A percentile compares a stretch with the other conserved stretches of the same genome.
Evolutionary conservation across 768 basidiomycete species (phyloP).

Genomic region (Xerocomellus intermedius): DNA sequence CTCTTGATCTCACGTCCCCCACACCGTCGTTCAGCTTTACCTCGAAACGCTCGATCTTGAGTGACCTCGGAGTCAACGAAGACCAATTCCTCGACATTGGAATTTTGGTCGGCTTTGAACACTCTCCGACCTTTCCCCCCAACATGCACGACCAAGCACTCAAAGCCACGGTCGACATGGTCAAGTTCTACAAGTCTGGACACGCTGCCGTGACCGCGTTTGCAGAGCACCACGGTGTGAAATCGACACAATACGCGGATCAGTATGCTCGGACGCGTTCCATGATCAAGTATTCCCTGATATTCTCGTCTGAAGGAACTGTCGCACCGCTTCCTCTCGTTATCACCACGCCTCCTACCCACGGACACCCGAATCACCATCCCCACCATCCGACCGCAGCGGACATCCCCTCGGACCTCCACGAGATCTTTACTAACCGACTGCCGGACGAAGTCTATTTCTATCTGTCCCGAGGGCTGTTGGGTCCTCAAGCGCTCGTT

Average conservation of each 20-base stretch:
- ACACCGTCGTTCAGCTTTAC: conserved; percentile 79
- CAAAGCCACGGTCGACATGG: conserved; percentile 87
- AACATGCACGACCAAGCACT: conserved; percentile 77
- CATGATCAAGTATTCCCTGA: conserved; percentile 89
- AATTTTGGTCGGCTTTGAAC: conserved; percentile 88
- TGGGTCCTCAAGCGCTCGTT: conserved; percentile 88
- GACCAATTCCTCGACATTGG: conserved; percentile 96
- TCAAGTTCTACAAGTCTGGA: conserved; percentile 90
- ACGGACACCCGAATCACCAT: conserved; percentile 55
- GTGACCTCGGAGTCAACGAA: conserved; percentile 62
- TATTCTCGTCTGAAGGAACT: conserved; percentile 83
- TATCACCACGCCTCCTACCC: conserved; percentile 47
- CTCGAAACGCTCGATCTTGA: conserved; percentile 74
- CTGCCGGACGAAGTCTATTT: conserved; percentile 96
- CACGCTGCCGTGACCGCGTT: conserved; percentile 75
- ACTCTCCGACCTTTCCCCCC: conserved; percentile 77
- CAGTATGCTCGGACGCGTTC: conserved; percentile 85
- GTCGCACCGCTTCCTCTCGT: conserved; percentile 82
- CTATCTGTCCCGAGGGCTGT: conserved; percentile 89
- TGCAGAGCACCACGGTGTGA: conserved; percentile 79
- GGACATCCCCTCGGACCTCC: conserved; percentile 88
- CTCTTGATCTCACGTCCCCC: conserved; percentile 69
- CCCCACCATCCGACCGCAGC: conserved; percentile 71
- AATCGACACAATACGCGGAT: conserved; percentile 76
- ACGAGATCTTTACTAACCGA: conserved; percentile 92